phyloP scores from a whole-genome alignment of 2,329 filamentous ascomycete species.

The Trichoderma sp. region DNA sequence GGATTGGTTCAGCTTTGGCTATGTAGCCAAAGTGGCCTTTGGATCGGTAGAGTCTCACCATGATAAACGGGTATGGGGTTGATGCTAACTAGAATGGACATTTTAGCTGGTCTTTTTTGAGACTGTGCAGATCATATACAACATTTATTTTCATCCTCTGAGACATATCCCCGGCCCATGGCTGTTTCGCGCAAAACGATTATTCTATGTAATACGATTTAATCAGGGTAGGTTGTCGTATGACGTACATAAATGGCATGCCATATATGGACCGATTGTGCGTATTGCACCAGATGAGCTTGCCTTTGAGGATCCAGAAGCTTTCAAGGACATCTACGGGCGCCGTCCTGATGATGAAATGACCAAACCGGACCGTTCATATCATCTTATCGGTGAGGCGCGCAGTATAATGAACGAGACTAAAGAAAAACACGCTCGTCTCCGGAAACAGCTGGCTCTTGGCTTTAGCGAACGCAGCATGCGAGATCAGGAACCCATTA shows the following conservation, averaged over 20 bases:
- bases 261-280: background rate
- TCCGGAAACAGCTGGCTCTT: background rate
- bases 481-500: background rate
- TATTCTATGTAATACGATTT: background rate
- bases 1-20: background rate
- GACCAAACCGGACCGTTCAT: background rate
- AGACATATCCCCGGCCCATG: background rate
- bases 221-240: background rate
- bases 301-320: background rate
- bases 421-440: background rate
- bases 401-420: background rate
- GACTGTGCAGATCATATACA: background rate
- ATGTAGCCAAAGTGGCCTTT: background rate
- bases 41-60: background rate
- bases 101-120: background rate
- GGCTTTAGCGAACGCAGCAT: background rate
- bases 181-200: background rate
- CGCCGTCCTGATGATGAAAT: background rate
- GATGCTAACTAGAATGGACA: background rate
- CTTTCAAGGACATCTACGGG: background rate
- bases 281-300: background rate
- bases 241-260: background rate
- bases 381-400: background rate
- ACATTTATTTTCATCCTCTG: background rate
- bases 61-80: background rate